Percentiles rank a stretch among this genome's conserved stretches.
Evolutionary conservation across 805 yeast species (phyloP).

Genomic region (Candida tallmaniae): DNA sequence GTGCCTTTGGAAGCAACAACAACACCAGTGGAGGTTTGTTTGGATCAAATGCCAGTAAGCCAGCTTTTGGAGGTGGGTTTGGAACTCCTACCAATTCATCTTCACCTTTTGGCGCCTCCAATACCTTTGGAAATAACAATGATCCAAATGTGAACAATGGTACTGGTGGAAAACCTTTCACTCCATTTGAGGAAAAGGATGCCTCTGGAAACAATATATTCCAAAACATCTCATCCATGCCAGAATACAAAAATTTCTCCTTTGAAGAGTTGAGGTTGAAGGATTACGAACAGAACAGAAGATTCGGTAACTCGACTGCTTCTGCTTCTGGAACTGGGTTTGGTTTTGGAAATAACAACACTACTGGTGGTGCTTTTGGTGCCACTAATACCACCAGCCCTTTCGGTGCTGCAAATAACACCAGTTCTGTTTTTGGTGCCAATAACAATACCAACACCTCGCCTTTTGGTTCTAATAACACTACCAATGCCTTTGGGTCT

Average conservation of each 20-base stretch:
- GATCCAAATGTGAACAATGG: conserved; percentile 50
- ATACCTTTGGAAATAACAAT: conserved; percentile 23
- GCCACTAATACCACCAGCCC: conserved; percentile 22
- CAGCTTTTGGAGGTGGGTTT: conserved; percentile 21
- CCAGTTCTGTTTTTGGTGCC: conserved; percentile 21
- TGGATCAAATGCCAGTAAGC: conserved; percentile 19
- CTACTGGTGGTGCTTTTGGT: conserved; percentile 25
- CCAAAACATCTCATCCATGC: conserved; percentile 83
- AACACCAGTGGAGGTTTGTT: conserved; percentile 20
- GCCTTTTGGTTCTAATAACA: conserved; percentile 1
- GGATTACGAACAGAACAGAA: conserved; percentile 76
- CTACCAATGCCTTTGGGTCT: conserved; percentile 22
- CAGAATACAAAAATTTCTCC: conserved; percentile 77
- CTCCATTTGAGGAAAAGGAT: conserved; percentile 71
- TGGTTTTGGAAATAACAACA: conserved; percentile 34
- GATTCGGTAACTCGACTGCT: conserved; percentile 44
- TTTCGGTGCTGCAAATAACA: conserved; percentile 25
- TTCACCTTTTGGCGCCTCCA: conserved; percentile 20
- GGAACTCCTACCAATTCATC: conserved; percentile 15
- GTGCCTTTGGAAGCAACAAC: conserved; percentile 18
- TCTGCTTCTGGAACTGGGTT: conserved; percentile 22
- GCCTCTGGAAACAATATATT: conserved; percentile 48
- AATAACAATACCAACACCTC: conserved; percentile 13
- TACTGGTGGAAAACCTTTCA: conserved; percentile 66
- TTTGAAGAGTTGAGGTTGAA: conserved; percentile 85